phyloP scores from a whole-genome alignment of 83 land plant genomes.

The Diphasiastrum complanatum region DNA sequence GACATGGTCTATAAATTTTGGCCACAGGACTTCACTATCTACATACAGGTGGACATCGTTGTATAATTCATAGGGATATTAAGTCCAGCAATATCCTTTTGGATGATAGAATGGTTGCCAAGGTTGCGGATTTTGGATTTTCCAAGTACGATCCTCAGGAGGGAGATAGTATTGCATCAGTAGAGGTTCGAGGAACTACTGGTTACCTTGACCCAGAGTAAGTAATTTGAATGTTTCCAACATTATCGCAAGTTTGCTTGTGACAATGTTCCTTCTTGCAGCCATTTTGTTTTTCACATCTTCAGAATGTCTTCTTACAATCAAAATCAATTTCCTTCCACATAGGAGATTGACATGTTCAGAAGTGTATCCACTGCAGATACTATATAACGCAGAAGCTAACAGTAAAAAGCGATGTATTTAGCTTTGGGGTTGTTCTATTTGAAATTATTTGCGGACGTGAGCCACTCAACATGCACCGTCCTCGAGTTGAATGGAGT shows the following conservation, averaged over 20 bases:
- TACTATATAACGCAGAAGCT: slow-evolving; percentile 53
- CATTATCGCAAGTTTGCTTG: background rate
- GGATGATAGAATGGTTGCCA: slow-evolving; percentile 55
- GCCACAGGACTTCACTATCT: slow-evolving; percentile 51
- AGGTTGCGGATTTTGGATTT: slow-evolving; percentile 62
- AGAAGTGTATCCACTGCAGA: too few species aligned
- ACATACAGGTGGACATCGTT: slow-evolving; percentile 35
- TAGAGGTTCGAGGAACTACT: slow-evolving; percentile 64
- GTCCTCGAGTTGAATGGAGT: slow-evolving; percentile 55
- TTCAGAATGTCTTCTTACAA: too few species aligned
- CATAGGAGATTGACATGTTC: too few species aligned
- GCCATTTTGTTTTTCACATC: background rate
- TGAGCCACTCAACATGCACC: slow-evolving; percentile 52
- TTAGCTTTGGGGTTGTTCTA: slow-evolving; percentile 60
- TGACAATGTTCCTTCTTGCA: background rate
- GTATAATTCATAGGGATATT: slow-evolving; percentile 60
- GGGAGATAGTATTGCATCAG: slow-evolving; percentile 50
- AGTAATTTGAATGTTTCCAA: slow-evolving; percentile 13
- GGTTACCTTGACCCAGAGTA: slow-evolving; percentile 67
- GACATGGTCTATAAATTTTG: too few species aligned
- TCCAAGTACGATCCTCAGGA: slow-evolving; percentile 67
- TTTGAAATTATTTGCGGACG: slow-evolving; percentile 54
- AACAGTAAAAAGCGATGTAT: slow-evolving; percentile 60
- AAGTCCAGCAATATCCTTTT: slow-evolving; percentile 64
- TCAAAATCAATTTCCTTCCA: too few species aligned